These are phyloP conservation scores for Trifolium dubium DNA, from an alignment of 306 rosid species.

Conservation along the genomic window DNA sequence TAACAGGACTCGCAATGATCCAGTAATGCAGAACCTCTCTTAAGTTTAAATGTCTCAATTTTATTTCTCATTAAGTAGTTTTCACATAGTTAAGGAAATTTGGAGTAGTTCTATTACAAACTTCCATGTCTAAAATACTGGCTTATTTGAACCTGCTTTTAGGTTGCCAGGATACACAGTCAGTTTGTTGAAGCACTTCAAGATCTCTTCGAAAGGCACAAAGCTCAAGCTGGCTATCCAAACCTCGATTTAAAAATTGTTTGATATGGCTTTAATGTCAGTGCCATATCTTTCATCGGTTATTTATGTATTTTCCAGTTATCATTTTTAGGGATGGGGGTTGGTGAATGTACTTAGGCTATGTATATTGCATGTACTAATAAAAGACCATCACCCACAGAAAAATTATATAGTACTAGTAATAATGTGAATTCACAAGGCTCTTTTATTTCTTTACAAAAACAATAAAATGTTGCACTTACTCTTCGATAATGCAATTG, in stretches of 20 bases:
- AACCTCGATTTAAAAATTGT: conserved; percentile 69
- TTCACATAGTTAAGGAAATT: background rate
- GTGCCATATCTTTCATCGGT: conserved; percentile 7
- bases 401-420: background rate
- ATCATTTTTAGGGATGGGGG: background rate
- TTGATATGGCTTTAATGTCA: conserved; percentile 47
- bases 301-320: conserved; percentile 26
- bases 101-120: conserved; percentile 1
- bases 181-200: conserved; percentile 73
- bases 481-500: too few relatives aligned
- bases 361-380: conserved; percentile 18
- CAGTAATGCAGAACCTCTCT: conserved; percentile 5
- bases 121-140: conserved; percentile 13
- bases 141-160: conserved; percentile 28
- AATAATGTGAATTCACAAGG: background rate
- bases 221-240: conserved; percentile 68
- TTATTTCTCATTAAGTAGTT: conserved; percentile 7
- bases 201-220: conserved; percentile 83
- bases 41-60: background rate
- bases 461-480: too few relatives aligned
- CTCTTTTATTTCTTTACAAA: too few relatives aligned
- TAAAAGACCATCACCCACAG: conserved; percentile 11
- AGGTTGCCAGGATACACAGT: conserved; percentile 68
- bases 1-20: conserved; percentile 31
- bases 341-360: conserved; percentile 34